These are phyloP conservation scores for Candida andamanensis DNA, from an alignment of 805 yeast genomes.

Conservation along the genomic window DNA sequence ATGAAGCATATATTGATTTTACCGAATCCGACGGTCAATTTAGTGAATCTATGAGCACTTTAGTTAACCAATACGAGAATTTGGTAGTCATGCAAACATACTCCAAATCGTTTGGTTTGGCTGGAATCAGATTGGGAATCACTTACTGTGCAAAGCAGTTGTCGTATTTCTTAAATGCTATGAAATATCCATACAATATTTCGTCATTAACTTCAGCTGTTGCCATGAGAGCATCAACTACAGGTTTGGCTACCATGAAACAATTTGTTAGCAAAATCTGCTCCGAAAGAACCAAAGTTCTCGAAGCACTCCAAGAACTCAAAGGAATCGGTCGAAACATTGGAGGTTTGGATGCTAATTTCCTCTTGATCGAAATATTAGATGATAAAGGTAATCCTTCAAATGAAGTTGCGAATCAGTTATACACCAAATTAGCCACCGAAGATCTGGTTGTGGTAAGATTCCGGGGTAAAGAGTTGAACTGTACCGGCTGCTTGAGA, in stretches of 20 bases:
- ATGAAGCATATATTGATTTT: constrained; percentile 95
- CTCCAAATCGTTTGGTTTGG: constrained; percentile 93
- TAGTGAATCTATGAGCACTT: constrained; percentile 55
- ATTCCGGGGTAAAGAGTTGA: constrained; percentile 85
- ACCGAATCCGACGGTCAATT: constrained; percentile 14
- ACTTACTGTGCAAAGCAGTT: constrained; percentile 61
- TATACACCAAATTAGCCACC: constrained; percentile 69
- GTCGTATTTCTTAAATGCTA: constrained; percentile 68
- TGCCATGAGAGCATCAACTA: constrained; percentile 66
- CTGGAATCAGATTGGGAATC: constrained; percentile 88
- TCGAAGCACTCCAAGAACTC: constrained; percentile 49
- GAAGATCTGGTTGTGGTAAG: constrained; percentile 78
- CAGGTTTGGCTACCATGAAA: constrained; percentile 57
- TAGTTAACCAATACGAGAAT: constrained; percentile 78
- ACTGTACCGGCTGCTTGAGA: constrained; percentile 84
- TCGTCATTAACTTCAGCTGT: constrained; percentile 73
- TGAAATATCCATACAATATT: constrained; percentile 95
- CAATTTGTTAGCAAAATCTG: constrained; percentile 44
- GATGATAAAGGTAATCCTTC: constrained; percentile 60
- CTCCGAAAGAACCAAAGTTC: constrained; percentile 50
- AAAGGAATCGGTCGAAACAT: constrained; percentile 66
- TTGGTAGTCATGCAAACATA: constrained; percentile 86
- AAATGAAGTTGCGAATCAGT: constrained; percentile 56
- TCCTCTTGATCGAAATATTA: constrained; percentile 68
- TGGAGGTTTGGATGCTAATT: constrained; percentile 87